Base-by-base conservation (phyloP, 2,329 filamentous ascomycete species). In the Ceratocystis destructans region DNA sequence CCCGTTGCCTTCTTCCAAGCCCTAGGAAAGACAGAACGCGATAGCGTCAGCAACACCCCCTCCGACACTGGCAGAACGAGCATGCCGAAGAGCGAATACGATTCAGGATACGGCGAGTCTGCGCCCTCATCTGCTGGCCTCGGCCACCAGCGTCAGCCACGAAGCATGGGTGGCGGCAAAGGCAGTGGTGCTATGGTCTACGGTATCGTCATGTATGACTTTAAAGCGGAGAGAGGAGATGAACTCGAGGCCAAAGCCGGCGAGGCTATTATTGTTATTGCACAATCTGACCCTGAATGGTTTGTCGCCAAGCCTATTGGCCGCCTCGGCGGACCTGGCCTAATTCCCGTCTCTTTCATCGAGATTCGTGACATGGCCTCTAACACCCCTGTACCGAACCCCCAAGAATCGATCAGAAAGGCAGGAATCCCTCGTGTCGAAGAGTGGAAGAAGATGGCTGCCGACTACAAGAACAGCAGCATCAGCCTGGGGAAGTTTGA, bases 371-470 rank as follows among this genome's bases (percentile, higher is more conserved):
- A 97, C 75, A 96, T 96, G 88, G 84, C 86, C 4, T 91, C 89
- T 0, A 91, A 93, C 63, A 84, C 89, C 70, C 83, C 92, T 0
- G 90, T 96, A 1, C 76, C 83, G 20, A 90, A 97, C 74, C 85
- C 93, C 0, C 81, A 89, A 31, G 92, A 92, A 37, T 93, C 94
- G 0, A 90, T 99, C 66, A 84, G 85, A 71, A 86, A 87, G 71
- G 94, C 94, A 1, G 92, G 93, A 22, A 92, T 99, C 6, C 94
- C 94, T 12, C 88, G 87, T 72, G 94, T 99, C 2, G 94, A 99
- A 74, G 94, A 99, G 72, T 99, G 94, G 94, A 99, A 99, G 80
- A 96, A 95, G 78, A 96, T 96, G 90, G 92, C 94, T 0, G 93
- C 93, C 66, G 93, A 96, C 70, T 99, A 99, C 78, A 99, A 99